These are phyloP conservation scores for Epichloe hybrida DNA, from an alignment of 2,329 filamentous ascomycete species.

Conservation along the genomic window DNA sequence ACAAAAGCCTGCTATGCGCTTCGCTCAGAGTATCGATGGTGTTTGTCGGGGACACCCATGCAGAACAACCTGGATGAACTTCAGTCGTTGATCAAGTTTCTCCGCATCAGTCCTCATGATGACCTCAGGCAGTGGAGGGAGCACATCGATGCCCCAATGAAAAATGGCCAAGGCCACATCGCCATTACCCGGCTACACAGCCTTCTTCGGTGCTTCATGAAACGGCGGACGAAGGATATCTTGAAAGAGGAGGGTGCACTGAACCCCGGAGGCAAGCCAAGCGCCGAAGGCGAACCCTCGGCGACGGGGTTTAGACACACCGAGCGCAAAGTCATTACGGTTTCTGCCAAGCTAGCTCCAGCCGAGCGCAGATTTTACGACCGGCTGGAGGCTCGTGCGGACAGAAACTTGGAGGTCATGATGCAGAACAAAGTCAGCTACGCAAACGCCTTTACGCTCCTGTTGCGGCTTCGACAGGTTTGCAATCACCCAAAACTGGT, in stretches of 20 bases:
- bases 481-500: conserved; percentile 91
- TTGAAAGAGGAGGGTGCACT: conserved; percentile 75
- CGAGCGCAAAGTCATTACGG: conserved; percentile 72
- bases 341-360: conserved; percentile 64
- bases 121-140: conserved; percentile 80
- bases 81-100: conserved; percentile 83
- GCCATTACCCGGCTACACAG: conserved; percentile 78
- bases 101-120: conserved; percentile 84
- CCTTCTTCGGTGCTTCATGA: conserved; percentile 89
- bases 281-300: conserved; percentile 33
- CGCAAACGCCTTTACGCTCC: conserved; percentile 80
- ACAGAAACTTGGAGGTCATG: conserved; percentile 78
- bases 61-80: conserved; percentile 97
- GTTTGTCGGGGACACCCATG: conserved; percentile 89
- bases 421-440: conserved; percentile 78
- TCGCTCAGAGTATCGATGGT: conserved; percentile 83
- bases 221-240: conserved; percentile 95
- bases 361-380: conserved; percentile 80
- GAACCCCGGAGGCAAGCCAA: conserved; percentile 57
- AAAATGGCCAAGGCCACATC: conserved; percentile 75
- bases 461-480: conserved; percentile 77
- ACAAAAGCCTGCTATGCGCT: conserved; percentile 85
- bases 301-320: conserved; percentile 76
- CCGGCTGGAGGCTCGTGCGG: conserved; percentile 67
- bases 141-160: conserved; percentile 80